A percentile compares a stretch with the other conserved stretches of the same genome.
Conservation (phyloP, 1,284 basidiomycete genomes). For the Fomitopsis pinicola region DNA sequence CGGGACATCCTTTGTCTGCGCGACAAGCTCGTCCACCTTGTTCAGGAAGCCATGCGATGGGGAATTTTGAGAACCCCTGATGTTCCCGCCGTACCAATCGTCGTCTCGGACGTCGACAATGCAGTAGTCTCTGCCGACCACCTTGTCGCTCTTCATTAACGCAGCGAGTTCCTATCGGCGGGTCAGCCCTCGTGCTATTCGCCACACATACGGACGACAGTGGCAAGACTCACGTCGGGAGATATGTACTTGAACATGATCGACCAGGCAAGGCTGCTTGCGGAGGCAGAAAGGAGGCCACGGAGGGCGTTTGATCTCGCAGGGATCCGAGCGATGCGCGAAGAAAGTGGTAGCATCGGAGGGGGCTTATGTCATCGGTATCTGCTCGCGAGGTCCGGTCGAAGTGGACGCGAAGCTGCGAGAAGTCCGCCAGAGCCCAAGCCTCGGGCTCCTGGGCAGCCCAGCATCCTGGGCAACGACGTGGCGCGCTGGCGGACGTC, state of each 20-base stretch:
- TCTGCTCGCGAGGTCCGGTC: background rate
- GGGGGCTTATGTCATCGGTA: slow-evolving; percentile 9
- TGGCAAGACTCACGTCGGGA: slow-evolving; percentile 22
- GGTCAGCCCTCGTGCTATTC: background rate
- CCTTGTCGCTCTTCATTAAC: slow-evolving; percentile 59
- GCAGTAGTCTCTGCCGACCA: slow-evolving; percentile 59
- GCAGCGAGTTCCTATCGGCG: slow-evolving; percentile 56
- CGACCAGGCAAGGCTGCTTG: background rate
- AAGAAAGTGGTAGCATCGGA: slow-evolving; percentile 1
- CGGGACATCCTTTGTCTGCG: slow-evolving; percentile 56
- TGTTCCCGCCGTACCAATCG: slow-evolving; percentile 73
- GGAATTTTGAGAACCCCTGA: slow-evolving; percentile 54
- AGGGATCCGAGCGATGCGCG: slow-evolving; percentile 1
- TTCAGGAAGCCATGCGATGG: slow-evolving; percentile 58
- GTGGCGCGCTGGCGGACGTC: background rate
- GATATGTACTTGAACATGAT: slow-evolving; percentile 27
- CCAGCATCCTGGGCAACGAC: background rate
- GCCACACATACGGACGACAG: background rate
- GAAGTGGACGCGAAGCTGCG: slow-evolving; percentile 6
- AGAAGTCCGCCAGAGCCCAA: slow-evolving; percentile 5
- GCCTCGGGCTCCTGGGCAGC: background rate
- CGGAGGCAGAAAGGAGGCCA: background rate
- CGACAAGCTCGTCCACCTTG: slow-evolving; percentile 54
- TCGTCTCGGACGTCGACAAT: slow-evolving; percentile 78
- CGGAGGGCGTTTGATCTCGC: slow-evolving; percentile 3